Conservation (phyloP, 2,329 filamentous ascomycete species). For the Colletotrichum incanum region DNA sequence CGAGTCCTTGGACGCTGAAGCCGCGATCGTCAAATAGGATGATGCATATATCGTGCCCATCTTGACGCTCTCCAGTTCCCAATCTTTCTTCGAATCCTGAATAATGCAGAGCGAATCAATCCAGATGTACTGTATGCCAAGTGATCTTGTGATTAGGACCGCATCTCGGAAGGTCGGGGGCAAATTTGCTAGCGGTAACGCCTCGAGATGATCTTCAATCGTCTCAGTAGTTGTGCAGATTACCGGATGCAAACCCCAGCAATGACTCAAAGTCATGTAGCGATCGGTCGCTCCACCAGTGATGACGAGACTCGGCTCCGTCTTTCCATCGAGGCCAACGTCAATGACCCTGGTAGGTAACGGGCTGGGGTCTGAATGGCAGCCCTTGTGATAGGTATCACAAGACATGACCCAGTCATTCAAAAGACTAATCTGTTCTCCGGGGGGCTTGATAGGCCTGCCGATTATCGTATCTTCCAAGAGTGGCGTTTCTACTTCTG, state of each 20-base stretch:
- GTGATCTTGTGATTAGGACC: constrained; percentile 15
- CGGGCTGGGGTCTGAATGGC: not conserved
- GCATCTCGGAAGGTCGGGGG: constrained; percentile 22
- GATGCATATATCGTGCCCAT: constrained; percentile 1
- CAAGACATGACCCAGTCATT: not conserved
- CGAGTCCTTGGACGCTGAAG: constrained; percentile 1
- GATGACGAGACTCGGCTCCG: not conserved
- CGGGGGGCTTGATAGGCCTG: constrained; percentile 2
- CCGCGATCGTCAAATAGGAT: not conserved
- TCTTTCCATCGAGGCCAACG: not conserved
- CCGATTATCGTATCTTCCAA: not conserved
- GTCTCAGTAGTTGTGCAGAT: not conserved
- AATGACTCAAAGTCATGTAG: constrained; percentile 20
- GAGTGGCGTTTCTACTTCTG: not conserved
- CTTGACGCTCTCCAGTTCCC: constrained; percentile 7
- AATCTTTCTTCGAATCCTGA: constrained; percentile 10
- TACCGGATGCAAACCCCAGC: constrained; percentile 11
- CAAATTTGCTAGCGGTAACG: not conserved
- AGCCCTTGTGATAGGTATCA: not conserved
- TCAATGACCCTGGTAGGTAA: constrained; percentile 15
- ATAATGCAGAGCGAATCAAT: constrained; percentile 38
- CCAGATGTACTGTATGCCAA: constrained; percentile 24
- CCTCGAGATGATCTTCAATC: not conserved
- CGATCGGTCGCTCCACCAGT: not conserved
- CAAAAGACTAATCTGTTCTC: not conserved